Base-by-base conservation (phyloP, 1,284 basidiomycete species). In the Amylostereum areolatum region DNA sequence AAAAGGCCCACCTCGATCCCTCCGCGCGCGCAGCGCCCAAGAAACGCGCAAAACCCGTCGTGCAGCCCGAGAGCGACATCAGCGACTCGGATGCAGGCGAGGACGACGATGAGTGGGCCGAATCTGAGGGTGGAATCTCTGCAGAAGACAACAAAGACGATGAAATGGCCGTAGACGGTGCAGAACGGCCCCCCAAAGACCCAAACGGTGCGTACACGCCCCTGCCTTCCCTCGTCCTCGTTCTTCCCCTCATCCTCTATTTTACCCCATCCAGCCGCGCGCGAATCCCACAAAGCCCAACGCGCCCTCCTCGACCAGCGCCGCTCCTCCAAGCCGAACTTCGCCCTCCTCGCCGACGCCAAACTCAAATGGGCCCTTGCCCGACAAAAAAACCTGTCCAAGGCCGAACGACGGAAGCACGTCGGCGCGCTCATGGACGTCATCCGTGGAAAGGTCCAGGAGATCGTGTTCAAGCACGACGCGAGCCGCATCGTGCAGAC, bases 401-500 rank as follows among this genome's bases (percentile, higher is more conserved):
- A 82, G 45, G 66, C 77, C n/a, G 86, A 94, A 60, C 80, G 91
- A 30, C 79, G 83, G 57, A 80, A 82, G 56, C 81, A 90, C 45
- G 73, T 94, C 51, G 67, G 74, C 40, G 78, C 81, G 41, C 74
- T 95, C 11, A 89, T 90, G 80, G 67, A 72, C 31, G 74, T 84
- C 42, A 81, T 91, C 28, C 79, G 86, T 27, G 90, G 90, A 6
- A 81, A 83, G 52, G 82, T 93, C 10, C 83, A 83, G 53, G 92
- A 92, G 43, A 83, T 94, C 45, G 85, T 89, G 5, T 79, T 91
- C 61, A 94, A 93, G 65, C 92, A 95, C 62, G 91, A 94, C 66
- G 91, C 90, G 6, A 92, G 89, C 56, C 75, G 92, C 52, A 89
- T 93, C 47, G 78, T 94, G 27, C 92, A 94, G 66, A 92, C 89